Percentiles rank a stretch among this genome's conserved stretches.
phyloP scores from a whole-genome alignment of 192 early-diverging fungal species.

The Coemansia sp. region DNA sequence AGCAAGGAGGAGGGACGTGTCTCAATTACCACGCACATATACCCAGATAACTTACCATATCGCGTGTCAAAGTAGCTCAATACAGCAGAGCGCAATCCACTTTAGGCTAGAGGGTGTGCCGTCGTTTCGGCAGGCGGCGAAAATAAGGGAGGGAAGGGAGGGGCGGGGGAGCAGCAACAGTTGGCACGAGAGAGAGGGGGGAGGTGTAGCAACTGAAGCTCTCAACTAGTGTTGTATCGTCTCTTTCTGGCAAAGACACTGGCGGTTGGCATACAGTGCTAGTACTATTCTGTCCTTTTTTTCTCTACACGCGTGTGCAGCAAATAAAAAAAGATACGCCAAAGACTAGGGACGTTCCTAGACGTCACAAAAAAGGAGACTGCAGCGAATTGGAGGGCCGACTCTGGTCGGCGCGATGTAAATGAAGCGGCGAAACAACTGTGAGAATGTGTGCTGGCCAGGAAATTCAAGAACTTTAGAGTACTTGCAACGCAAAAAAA shows the following conservation, averaged over 20 bases:
- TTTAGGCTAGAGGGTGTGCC: not conserved
- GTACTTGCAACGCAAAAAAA: not conserved
- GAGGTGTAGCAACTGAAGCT: not conserved
- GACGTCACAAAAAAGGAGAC: not conserved
- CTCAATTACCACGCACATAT: not conserved
- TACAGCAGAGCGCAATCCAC: not conserved
- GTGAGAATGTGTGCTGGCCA: not conserved
- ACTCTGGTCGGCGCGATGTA: not conserved
- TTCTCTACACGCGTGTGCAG: not conserved
- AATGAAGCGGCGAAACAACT: constrained; percentile 1
- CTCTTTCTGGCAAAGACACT: constrained; percentile 2
- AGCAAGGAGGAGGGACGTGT: not conserved
- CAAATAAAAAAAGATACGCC: not conserved
- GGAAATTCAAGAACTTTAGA: not conserved
- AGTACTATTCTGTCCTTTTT: not conserved
- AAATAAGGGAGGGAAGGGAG: constrained; percentile 1
- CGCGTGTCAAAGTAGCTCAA: constrained; percentile 9
- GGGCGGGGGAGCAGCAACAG: not conserved
- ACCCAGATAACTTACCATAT: constrained; percentile 12
- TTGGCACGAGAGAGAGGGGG: not conserved
- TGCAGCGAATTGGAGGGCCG: not conserved
- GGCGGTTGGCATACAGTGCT: not conserved
- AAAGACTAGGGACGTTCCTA: not conserved
- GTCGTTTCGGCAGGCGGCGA: not conserved
- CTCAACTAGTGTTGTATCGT: not conserved